Evolutionary conservation across 2,329 filamentous ascomycete species (phyloP), one percentile per base, ranked within the genome.

Genomic region (Colletotrichum cereale): DNA sequence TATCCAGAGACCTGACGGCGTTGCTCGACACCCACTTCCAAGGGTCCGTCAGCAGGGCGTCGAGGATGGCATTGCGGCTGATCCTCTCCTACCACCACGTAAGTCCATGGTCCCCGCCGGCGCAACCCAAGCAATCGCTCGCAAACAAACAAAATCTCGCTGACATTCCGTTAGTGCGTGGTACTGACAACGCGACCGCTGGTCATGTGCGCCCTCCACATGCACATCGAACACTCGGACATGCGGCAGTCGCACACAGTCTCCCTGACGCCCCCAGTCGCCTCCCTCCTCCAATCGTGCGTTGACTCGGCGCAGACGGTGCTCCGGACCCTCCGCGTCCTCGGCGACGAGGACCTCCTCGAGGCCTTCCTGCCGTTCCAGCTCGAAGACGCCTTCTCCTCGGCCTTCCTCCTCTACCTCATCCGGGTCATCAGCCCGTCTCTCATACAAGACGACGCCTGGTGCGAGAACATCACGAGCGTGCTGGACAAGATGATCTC

Each of bases 371-470:
- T 84, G 2, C 82, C 82, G 0, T 84, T 83, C 16, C 82, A 84
- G 53, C 78, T 83, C 14, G 82, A 84, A 67, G 81, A 82, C 47
- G 81, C 82, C 7, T 84, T 80, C 10, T 83, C 82, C 0, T 83
- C 82, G 2, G 80, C 81, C 0, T 83, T 84, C 44, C 77, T 84
- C 1, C 77, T 84, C 2, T 79, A 82, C 21, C 75, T 84, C 0
- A 78, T 83, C 47, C 69, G 72, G 26, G 69, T 66, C 57, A 73
- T 73, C 70, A 79, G 78, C n/a, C 82, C 82, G 0, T 77, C 77
- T 0, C 75, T 83, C 2, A 77, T 83, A 0, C 76, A 77, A 0
- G 80, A 81, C 26, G 74, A 79, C 44, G 73, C 75, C 8, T 83
- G 82, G 82, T 78, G 76, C 0, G 79, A 82, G 0, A 79, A 83